Evolutionary conservation across 2,329 filamentous ascomycete genomes (phyloP), one percentile per base, ranked within the genome.

Genomic region (Pestalotiopsis fici): DNA sequence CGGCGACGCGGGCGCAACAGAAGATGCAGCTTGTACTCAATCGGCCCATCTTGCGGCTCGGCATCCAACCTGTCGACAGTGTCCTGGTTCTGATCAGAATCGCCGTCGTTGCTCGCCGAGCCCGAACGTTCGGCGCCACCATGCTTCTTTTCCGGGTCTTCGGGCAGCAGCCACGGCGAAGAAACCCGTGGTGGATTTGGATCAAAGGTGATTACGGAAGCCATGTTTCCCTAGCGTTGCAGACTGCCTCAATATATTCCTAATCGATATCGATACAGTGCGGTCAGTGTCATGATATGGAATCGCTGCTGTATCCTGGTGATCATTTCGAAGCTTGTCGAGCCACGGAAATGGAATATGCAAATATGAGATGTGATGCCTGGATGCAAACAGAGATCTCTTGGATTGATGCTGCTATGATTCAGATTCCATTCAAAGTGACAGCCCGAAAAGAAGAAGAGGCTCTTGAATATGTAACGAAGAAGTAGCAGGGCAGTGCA

Each of bases 141-240:
- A 31, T 75, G 70, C 65, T 76, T 79, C 62, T 76, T 80, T 65
- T 78, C 79, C 31, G 81, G 71, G 54, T 83, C 83, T 50, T 84
- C 82, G 0, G 90, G 86, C 12, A 85, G 88, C 64, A 91, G 87
- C 96, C 96, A 99, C 18, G 96, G 96, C 21, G 95, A 98, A 15
- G 93, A 91, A 43, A 98, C 94, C 78, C 93, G 86, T 2, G 93
- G 93, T 59, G 94, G 93, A 71, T 97, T 92, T 2, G 93, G 90
- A 69, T 98, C 94, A 77, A 93, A 99, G 0, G 95, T 98, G 78
- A 99, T 99, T 72, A 99, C 93, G 13, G 95, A 98, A 67, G 96
- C 95, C 93, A 96, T 97, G 65, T 50, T 50, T 21, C 9, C 43
- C 43, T 23, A 50, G 27, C 15, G 37, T 18, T 12, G 21, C 23